A percentile compares a stretch with the other conserved stretches of the same genome.
Evolutionary conservation across 768 basidiomycete genomes (phyloP).

Genomic region (Trametes villosa): DNA sequence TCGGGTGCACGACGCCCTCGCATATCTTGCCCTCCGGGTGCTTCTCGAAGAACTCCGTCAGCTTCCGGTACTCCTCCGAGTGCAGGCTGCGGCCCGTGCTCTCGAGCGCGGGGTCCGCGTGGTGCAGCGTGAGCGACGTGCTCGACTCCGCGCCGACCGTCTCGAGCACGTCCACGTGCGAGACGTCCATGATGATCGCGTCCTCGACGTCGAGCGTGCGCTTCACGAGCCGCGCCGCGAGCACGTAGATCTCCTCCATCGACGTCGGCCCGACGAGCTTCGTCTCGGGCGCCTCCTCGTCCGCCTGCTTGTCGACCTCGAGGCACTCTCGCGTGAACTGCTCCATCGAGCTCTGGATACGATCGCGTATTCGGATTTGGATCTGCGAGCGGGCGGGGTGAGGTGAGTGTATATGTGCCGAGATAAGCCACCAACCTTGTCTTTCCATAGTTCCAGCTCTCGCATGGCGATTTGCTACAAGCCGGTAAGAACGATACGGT

Average conservation of each 20-base stretch:
- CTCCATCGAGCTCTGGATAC: conserved; percentile 97
- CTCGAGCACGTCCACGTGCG: conserved; percentile 87
- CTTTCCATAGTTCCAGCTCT: conserved; percentile 94
- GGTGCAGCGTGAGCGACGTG: conserved; percentile 72
- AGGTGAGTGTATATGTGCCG: background rate
- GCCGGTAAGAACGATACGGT: background rate
- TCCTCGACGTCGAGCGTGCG: conserved; percentile 92
- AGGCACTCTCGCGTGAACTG: conserved; percentile 93
- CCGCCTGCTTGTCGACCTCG: conserved; percentile 75
- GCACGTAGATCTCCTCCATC: conserved; percentile 91
- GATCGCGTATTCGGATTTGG: conserved; percentile 86
- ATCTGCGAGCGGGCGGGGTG: conserved; percentile 51
- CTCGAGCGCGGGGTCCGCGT: conserved; percentile 59
- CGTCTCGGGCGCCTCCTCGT: conserved; percentile 41
- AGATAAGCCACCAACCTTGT: conserved; percentile 66
- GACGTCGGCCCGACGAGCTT: conserved; percentile 36
- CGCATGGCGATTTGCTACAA: conserved; percentile 82
- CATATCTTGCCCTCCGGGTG: conserved; percentile 87
- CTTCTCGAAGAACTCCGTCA: conserved; percentile 78
- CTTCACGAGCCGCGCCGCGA: conserved; percentile 88
- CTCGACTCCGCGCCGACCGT: conserved; percentile 61
- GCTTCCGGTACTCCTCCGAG: conserved; percentile 71
- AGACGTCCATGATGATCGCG: conserved; percentile 90
- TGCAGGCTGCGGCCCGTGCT: conserved; percentile 54
- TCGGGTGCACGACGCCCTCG: conserved; percentile 84